Evolutionary conservation across 139 green algal species (phyloP), one percentile per base, ranked within the genome.

Genomic region (Astrephomene gubernaculifera): DNA sequence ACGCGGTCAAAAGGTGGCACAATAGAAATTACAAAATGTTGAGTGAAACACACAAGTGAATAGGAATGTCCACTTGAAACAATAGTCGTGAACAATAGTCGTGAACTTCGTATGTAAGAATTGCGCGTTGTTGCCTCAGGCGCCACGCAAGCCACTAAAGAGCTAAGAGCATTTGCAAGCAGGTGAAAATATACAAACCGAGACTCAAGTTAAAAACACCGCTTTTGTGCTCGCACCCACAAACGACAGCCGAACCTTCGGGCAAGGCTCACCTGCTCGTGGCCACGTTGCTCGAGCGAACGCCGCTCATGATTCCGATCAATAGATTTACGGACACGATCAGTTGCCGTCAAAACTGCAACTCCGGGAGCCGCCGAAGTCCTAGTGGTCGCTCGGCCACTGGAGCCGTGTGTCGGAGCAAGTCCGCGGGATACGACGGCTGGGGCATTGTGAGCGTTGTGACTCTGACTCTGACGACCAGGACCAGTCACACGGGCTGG

Each of bases 401-500:
- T 49, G 1, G 39, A 54, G 27, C 14, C 67, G 10, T 44, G 39
- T 49, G 45, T 33, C 52, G 76, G 76, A 45, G 76, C 76, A 25
- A 45, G 71, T 31, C 45, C 71, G 4, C 78, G 61, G 9, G 78
- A 61, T 24, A 73, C 44, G 2, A 82, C 75, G 1, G 25, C 12
- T 0, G 78, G 78, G 7, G 31, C 43, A 12, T 61, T 70, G 9
- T 63, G 60, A 0, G 60, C 39, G 35, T 43, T 71, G 57, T 44
- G 74, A 25, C 21, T 39, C 41, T 84, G 78, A 36, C 65, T 84
- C 31, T 84, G 78, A 0, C 78, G 78, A 36, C 57, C 60, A 5
- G 41, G 78, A 10, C 78, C 78, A 39, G 78, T 84, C 0, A 84
- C 78, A n/a, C 78, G 78, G 9, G 78, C 78, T 36, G 78, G 78